phyloP scores from a whole-genome alignment of 2,329 filamentous ascomycete genomes.

The Cadophora sp. region DNA sequence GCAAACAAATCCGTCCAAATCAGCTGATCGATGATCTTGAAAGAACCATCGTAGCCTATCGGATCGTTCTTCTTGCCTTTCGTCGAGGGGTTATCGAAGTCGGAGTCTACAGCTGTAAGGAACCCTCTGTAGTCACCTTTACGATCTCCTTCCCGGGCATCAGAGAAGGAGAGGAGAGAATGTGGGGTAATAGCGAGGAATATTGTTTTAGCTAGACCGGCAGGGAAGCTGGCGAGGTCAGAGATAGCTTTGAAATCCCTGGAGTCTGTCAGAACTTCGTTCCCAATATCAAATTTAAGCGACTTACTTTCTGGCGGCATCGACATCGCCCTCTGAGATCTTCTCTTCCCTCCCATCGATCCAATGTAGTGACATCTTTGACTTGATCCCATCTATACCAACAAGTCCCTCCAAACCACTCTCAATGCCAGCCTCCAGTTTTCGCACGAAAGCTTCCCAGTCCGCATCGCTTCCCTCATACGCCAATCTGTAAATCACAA shows the following conservation, averaged over 20 bases:
- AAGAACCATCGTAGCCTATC: slow-evolving; percentile 28
- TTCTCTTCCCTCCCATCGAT: slow-evolving; percentile 33
- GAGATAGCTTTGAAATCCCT: slow-evolving; percentile 33
- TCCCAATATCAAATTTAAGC: background rate
- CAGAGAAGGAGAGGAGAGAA: slow-evolving; percentile 26
- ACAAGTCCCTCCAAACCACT: slow-evolving; percentile 32
- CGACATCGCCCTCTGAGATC: slow-evolving; percentile 35
- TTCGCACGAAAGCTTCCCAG: slow-evolving; percentile 26
- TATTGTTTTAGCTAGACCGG: slow-evolving; percentile 25
- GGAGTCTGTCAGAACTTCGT: slow-evolving; percentile 1
- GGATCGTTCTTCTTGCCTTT: background rate
- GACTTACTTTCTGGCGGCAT: slow-evolving; percentile 33
- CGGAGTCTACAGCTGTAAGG: slow-evolving; percentile 18
- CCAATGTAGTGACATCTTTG: slow-evolving; percentile 35
- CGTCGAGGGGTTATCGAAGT: slow-evolving; percentile 2
- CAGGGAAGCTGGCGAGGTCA: slow-evolving; percentile 18
- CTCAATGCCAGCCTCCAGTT: slow-evolving; percentile 27
- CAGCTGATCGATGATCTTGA: slow-evolving; percentile 32
- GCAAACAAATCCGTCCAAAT: slow-evolving; percentile 35
- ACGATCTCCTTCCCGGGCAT: background rate
- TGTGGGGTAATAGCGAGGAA: slow-evolving; percentile 33
- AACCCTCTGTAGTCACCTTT: slow-evolving; percentile 28
- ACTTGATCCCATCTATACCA: slow-evolving; percentile 24
- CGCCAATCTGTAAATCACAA: slow-evolving; percentile 34
- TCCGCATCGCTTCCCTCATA: slow-evolving; percentile 32